Percentiles rank a stretch among this genome's conserved stretches.
Evolutionary conservation across 2,329 filamentous ascomycete genomes (phyloP).

Genomic region (Botryotinia globosa): DNA sequence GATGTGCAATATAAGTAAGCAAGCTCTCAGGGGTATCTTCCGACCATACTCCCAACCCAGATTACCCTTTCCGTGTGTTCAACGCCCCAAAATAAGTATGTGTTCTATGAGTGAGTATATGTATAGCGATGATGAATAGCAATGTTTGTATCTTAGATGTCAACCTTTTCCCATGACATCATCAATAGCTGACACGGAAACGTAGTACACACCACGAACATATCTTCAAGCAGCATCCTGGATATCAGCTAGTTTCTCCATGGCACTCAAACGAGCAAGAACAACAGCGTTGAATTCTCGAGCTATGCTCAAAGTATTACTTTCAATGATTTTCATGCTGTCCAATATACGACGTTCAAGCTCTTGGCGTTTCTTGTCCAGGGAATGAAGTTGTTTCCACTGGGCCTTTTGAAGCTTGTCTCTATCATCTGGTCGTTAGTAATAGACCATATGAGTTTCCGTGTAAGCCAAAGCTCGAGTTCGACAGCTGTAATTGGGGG

Average conservation of each 20-base stretch:
- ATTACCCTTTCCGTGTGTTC: not conserved
- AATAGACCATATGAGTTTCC: not conserved
- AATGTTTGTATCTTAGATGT: slow-evolving; percentile 15
- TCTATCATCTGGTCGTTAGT: slow-evolving; percentile 21
- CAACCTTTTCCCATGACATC: not conserved
- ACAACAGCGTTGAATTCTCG: slow-evolving; percentile 33
- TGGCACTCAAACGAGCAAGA: slow-evolving; percentile 30
- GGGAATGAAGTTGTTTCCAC: slow-evolving; percentile 31
- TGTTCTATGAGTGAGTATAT: slow-evolving; percentile 23
- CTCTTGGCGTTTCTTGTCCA: slow-evolving; percentile 33
- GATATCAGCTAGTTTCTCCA: slow-evolving; percentile 20
- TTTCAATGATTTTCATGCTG: slow-evolving; percentile 34
- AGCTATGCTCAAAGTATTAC: slow-evolving; percentile 29
- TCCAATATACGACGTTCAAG: slow-evolving; percentile 34
- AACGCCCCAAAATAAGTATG: slow-evolving; percentile 26
- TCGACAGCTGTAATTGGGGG: not conserved
- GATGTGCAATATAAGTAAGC: slow-evolving; percentile 8
- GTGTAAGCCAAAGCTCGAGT: not conserved
- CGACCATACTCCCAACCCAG: slow-evolving; percentile 10
- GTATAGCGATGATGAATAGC: slow-evolving; percentile 32
- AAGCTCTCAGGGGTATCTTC: slow-evolving; percentile 30
- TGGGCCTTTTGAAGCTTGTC: slow-evolving; percentile 28
- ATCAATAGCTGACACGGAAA: not conserved
- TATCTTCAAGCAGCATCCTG: not conserved
- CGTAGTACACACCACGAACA: no score